Evolutionary conservation across 352 stramenopile genomes (phyloP), one percentile per base, ranked within the genome.

Genomic region (Pythium volutum): DNA sequence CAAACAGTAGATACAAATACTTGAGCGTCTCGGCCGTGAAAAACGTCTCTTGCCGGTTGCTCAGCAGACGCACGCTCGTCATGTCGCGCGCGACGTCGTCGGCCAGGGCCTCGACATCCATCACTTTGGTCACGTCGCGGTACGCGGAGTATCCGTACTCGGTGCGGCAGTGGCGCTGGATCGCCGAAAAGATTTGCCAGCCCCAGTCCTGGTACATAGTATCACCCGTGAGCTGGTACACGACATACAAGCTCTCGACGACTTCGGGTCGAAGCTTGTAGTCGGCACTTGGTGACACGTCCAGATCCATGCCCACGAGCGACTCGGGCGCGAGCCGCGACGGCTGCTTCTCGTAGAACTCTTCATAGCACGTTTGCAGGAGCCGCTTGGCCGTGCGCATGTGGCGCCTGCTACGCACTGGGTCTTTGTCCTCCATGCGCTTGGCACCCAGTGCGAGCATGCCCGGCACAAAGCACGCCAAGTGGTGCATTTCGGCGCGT

Each of bases 21-120:
- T 99, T 99, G 43, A 99, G 77, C 27, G 97, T 99, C 80, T 99
- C 97, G 14, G 97, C 96, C 33, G 98, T 66, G 71, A 99, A 99
- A 75, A 99, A 99, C 51, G 87, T 98, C 74, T 99, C 96, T 96
- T 98, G 98, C 48, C 89, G 82, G 84, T 99, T 90, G 23, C 98
- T 80, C 16, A 67, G 51, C 45, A 69, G 15, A 22, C 53, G 36
- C 23, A 63, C 57, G 14, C 22, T 47, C 55, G 41, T 59, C 39
- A 53, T 50, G 15, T 62, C 36, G 18, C 57, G 54, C 38, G 64
- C 48, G 5, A 46, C 18, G 3, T 62, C 55, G 41, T 61, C 50
- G 0, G 10, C 41, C 12, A 53, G 48, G 11, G 50, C 11, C 25
- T 69, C 56, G 23, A 14, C 57, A 16, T 60, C 53, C 6, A 52